Percentiles rank a stretch among this genome's conserved stretches.
Conservation (phyloP, 805 yeast species). For the Candida saitoana region DNA sequence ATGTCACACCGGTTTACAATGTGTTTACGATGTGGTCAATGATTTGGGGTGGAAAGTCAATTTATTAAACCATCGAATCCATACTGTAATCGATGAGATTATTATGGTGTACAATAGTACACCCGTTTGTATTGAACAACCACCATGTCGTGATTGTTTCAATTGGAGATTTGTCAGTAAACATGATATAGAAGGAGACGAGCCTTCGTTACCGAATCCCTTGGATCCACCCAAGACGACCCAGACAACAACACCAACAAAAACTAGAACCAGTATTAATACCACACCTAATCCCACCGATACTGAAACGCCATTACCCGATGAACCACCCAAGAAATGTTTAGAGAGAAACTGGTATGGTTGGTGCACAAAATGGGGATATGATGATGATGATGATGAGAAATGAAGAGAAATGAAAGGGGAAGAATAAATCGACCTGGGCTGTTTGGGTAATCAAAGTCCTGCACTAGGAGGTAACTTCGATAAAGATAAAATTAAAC, state of each 20-base stretch:
- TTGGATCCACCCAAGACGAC: constrained; percentile 21
- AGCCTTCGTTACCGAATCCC: constrained; percentile 37
- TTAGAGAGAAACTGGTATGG: constrained; percentile 66
- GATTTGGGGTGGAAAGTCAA: constrained; percentile 92
- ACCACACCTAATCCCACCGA: constrained; percentile 10
- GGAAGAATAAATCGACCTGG: neutral
- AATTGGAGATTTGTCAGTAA: constrained; percentile 76
- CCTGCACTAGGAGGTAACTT: too few species aligned
- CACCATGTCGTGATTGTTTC: constrained; percentile 86
- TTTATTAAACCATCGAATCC: constrained; percentile 83
- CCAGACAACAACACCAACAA: constrained; percentile 4
- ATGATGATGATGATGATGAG: constrained; percentile 21
- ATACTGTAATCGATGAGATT: constrained; percentile 82
- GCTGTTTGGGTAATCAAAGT: neutral
- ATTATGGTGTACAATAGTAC: constrained; percentile 69
- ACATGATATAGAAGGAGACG: constrained; percentile 36
- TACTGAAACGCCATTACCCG: constrained; percentile 4
- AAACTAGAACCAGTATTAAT: neutral
- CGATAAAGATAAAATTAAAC: too few species aligned
- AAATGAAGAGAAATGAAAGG: neutral
- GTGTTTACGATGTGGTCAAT: constrained; percentile 83
- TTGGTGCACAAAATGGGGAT: constrained; percentile 48
- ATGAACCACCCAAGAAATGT: constrained; percentile 42
- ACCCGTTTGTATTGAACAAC: constrained; percentile 67
- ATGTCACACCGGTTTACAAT: constrained; percentile 86